Evolutionary conservation across 257 asterid genomes (phyloP).

Genomic region (Galeopsis tetrahit): DNA sequence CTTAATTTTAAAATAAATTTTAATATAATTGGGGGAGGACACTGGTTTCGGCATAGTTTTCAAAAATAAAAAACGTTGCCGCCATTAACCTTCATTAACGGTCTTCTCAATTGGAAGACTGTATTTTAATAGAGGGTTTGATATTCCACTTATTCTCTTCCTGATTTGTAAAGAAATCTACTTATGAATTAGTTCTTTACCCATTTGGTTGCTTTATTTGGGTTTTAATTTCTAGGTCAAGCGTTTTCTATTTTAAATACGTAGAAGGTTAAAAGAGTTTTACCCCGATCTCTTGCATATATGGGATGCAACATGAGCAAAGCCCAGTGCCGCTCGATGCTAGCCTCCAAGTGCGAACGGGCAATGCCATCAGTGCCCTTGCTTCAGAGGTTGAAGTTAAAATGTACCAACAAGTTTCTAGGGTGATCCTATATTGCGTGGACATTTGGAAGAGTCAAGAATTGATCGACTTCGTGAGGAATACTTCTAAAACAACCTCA

Average conservation of each 20-base stretch:
- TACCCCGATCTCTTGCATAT: conserved; percentile 3
- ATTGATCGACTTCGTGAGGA: conserved; percentile 83
- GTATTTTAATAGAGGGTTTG: neutral
- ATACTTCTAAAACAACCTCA: conserved; percentile 78
- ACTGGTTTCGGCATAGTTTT: no score
- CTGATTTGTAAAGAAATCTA: conserved; percentile 33
- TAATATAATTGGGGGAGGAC: no score
- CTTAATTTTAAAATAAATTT: no score
- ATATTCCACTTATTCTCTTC: conserved; percentile 16
- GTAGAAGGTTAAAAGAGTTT: no score
- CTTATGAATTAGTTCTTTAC: conserved; percentile 32
- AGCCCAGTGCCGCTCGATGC: conserved; percentile 74
- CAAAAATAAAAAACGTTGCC: no score
- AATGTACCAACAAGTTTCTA: conserved; percentile 87
- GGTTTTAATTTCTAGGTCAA: conserved; percentile 28
- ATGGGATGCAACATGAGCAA: conserved; percentile 96
- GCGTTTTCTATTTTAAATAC: conserved; percentile 14
- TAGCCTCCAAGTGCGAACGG: conserved; percentile 67
- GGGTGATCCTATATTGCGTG: conserved; percentile 83
- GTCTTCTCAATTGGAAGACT: neutral
- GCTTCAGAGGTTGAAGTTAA: conserved; percentile 90
- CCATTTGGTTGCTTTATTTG: conserved; percentile 11
- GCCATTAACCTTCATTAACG: no score
- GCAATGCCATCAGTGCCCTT: conserved; percentile 62
- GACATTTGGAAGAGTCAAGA: conserved; percentile 90